Conservation (phyloP, 2,329 filamentous ascomycete genomes). For the Uncinocarpus reesii region DNA sequence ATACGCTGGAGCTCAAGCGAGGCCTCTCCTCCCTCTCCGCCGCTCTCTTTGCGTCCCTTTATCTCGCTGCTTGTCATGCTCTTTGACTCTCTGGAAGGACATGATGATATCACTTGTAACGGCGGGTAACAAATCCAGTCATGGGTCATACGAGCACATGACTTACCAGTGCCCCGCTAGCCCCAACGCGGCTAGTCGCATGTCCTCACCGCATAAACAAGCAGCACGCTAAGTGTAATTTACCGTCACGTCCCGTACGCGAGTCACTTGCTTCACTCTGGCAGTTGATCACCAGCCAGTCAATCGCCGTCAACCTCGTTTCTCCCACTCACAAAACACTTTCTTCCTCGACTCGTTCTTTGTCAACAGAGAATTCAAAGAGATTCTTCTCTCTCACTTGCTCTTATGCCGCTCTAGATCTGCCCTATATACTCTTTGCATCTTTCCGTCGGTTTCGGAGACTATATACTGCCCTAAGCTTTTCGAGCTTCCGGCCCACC, state of each 20-base stretch:
- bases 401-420: background rate
- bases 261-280: slow-evolving; percentile 10
- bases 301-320: background rate
- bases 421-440: background rate
- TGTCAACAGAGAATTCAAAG: background rate
- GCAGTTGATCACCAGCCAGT: slow-evolving; percentile 8
- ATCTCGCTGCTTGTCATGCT: background rate
- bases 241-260: background rate
- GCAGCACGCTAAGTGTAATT: background rate
- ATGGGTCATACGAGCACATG: slow-evolving; percentile 8
- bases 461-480: background rate
- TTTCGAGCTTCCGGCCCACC: background rate
- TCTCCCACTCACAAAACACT: background rate
- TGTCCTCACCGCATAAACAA: slow-evolving; percentile 4
- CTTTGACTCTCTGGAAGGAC: background rate
- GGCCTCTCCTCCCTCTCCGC: background rate
- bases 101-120: slow-evolving; percentile 14
- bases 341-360: background rate
- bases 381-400: background rate
- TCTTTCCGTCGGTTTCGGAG: background rate
- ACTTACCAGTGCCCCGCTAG: background rate
- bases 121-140: slow-evolving; percentile 2
- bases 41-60: background rate
- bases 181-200: background rate
- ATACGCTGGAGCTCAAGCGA: background rate